Evolutionary conservation across 257 asterid genomes (phyloP).

Genomic region (Scutellaria minor): DNA sequence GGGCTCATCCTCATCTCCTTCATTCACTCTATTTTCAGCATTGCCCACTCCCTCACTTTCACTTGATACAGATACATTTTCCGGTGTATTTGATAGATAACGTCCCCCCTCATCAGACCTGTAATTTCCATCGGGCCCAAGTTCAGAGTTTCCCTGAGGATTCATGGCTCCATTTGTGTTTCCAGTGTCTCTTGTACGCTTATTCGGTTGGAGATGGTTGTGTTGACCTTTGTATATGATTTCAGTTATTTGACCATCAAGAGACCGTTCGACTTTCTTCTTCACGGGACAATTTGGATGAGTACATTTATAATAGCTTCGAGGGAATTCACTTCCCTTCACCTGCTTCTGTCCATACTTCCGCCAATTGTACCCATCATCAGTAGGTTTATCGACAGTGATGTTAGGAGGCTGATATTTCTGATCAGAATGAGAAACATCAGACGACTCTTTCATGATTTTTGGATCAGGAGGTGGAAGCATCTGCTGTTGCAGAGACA

Average conservation of each 20-base stretch:
- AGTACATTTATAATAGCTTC: conserved; percentile 78
- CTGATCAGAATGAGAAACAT: conserved; percentile 32
- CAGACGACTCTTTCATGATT: conserved; percentile 26
- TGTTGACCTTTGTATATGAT: conserved; percentile 84
- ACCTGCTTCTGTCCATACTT: conserved; percentile 78
- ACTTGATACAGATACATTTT: conserved; percentile 66
- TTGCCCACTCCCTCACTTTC: conserved; percentile 59
- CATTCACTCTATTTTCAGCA: conserved; percentile 47
- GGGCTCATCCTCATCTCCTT: conserved; percentile 62
- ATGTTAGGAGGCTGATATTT: conserved; percentile 37
- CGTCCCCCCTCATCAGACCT: conserved; percentile 44
- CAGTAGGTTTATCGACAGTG: conserved; percentile 47
- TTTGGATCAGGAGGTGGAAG: conserved; percentile 24
- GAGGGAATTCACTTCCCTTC: conserved; percentile 70
- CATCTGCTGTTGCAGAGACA: conserved; percentile 36
- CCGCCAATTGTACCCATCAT: conserved; percentile 74
- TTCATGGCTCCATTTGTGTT: conserved; percentile 43
- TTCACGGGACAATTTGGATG: conserved; percentile 68
- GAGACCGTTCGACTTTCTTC: conserved; percentile 74
- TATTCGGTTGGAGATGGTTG: conserved; percentile 53
- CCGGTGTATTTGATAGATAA: conserved; percentile 48
- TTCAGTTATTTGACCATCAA: conserved; percentile 71
- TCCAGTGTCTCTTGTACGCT: conserved; percentile 51
- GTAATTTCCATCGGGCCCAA: conserved; percentile 46
- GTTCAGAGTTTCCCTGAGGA: conserved; percentile 40